Evolutionary conservation across 2,329 filamentous ascomycete genomes (phyloP), one percentile per base, ranked within the genome.

Genomic region (Nothopassalora personata): DNA sequence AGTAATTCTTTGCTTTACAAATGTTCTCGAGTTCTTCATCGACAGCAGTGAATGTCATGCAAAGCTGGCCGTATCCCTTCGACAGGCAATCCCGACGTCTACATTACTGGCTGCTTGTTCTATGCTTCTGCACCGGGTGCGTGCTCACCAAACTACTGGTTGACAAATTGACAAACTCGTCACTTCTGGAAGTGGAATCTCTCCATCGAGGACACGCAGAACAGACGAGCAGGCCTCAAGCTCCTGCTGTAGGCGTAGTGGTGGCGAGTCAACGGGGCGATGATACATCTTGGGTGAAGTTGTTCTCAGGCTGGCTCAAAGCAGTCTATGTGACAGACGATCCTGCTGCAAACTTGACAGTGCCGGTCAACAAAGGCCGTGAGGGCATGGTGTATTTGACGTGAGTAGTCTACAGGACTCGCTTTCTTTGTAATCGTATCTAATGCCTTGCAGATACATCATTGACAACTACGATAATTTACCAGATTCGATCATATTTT

Each of bases 401-500:
- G 75, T 79, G 68, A 59, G 74, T 69, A 23, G 23, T 23, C 9
- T 30, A 4, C 28, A 74, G 10, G 11, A 6, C n/a, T 39, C 5
- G 4, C 15, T 15, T n/a, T 2, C 15, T 2, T n/a, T n/a, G n/a
- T 5, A 9, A 39, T 34, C 31, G 9, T 39, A 9, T 1, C 36
- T 39, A 39, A 39, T 2, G 5, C 2, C n/a, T 7, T 5, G 2
- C 34, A 77, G 75, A 19, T 76, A 73, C 60, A 76, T 77, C 23
- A 78, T 83, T 67, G 81, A 84, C 68, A 78, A 82, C 68, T 86
- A 86, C 71, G 76, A 85, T 64, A 64, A 73, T 4, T 77, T 86
- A 4, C 79, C 82, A 3, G 78, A 64, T 66, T 73, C 83, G 43
- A 77, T 83, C 58, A 78, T 86, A 62, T 84, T 87, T 70, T 77